These are phyloP conservation scores for Oidium heveae DNA, from an alignment of 2,329 filamentous ascomycete genomes.

Conservation along the genomic window DNA sequence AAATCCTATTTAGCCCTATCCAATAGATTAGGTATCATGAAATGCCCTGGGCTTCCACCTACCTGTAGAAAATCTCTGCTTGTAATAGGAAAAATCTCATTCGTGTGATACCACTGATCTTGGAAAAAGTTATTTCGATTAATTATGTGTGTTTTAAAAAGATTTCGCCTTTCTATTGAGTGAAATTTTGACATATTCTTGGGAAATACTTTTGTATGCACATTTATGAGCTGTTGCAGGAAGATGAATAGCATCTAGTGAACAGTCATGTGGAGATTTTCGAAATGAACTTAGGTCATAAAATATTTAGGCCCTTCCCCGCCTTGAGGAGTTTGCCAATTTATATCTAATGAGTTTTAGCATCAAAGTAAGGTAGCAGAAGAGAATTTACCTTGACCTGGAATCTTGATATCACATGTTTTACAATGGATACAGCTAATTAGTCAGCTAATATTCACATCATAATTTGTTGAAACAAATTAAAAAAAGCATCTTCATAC, in stretches of 20 bases:
- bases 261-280: constrained; percentile 34
- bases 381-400: constrained; percentile 30
- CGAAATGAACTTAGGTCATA: constrained; percentile 31
- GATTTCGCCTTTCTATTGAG: constrained; percentile 36
- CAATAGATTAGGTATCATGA: constrained; percentile 33
- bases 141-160: constrained; percentile 36
- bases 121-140: constrained; percentile 42
- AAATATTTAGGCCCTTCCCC: constrained; percentile 55
- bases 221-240: constrained; percentile 26
- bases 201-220: constrained; percentile 48
- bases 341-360: constrained; percentile 40
- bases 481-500: constrained; percentile 28
- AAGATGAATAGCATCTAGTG: constrained; percentile 49
- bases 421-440: constrained; percentile 93
- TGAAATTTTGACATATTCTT: constrained; percentile 46
- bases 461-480: not conserved
- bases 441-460: not conserved
- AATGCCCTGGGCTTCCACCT: constrained; percentile 41
- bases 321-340: constrained; percentile 85
- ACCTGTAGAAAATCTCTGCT: constrained; percentile 46
- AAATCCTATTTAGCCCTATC: too few species aligned
- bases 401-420: constrained; percentile 97
- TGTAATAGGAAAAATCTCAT: constrained; percentile 29
- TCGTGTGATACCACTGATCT: constrained; percentile 27
- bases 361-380: not conserved